Evolutionary conservation across 73 alveolate genomes (phyloP).

Genomic region (Tetrahymena borealis): DNA sequence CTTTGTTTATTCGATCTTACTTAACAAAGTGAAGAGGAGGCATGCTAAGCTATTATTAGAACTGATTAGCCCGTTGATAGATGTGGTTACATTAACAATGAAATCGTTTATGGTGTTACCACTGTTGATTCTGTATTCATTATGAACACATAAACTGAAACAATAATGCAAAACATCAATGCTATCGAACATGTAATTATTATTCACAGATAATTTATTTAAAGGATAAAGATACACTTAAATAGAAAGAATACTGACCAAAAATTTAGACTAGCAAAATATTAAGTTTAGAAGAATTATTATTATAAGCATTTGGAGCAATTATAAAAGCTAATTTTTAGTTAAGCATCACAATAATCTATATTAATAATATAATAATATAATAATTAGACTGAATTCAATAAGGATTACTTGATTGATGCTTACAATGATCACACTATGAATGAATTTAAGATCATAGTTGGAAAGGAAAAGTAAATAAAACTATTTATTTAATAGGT

Average conservation of each 20-base stretch:
- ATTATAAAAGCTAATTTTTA: neutral
- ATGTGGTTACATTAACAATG: slow-evolving; percentile 19
- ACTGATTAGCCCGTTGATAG: slow-evolving; percentile 28
- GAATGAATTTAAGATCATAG: neutral
- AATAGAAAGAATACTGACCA: neutral
- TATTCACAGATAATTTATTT: neutral
- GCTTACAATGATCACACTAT: neutral
- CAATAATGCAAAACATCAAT: neutral
- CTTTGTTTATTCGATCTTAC: slow-evolving; percentile 23
- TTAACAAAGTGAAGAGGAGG: slow-evolving; percentile 25
- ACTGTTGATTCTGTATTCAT: slow-evolving; percentile 5
- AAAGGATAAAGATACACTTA: neutral
- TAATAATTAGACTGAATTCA: neutral
- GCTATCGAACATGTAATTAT: neutral
- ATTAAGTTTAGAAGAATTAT: neutral
- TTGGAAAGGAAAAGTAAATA: neutral
- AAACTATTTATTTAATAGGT: neutral
- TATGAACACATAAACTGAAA: neutral
- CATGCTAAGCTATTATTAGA: slow-evolving; percentile 31
- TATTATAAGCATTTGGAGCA: neutral
- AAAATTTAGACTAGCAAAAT: too few relatives aligned
- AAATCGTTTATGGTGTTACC: neutral
- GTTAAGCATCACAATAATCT: neutral
- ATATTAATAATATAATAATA: neutral
- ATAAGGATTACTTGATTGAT: neutral